Evolutionary conservation across 116 monocot genomes (phyloP), one percentile per base, ranked within the genome.

Genomic region (Cymodocea nodosa): DNA sequence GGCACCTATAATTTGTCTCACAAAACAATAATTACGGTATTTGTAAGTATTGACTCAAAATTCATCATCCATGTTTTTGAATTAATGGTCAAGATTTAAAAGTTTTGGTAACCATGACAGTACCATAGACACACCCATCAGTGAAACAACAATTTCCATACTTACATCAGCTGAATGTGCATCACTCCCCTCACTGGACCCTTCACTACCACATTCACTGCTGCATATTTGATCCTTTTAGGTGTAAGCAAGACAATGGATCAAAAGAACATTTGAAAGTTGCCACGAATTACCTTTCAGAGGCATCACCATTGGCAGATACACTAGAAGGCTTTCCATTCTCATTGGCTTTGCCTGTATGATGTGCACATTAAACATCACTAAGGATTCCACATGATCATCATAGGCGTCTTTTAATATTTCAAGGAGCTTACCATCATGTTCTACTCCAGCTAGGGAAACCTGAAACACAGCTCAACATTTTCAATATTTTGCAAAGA

Each of bases 121-220:
- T n/a, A n/a, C n/a, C n/a, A n/a, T n/a, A n/a, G n/a, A n/a, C n/a
- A n/a, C n/a, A n/a, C n/a, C n/a, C n/a, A n/a, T n/a, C n/a, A n/a
- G n/a, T n/a, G n/a, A n/a, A n/a, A 35, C 15, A 60, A 60, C 34
- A 18, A 15, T 18, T 18, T 18, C n/a, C 17, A 52, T 10, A 59
- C 82, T 72, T 67, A 89, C 89, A 75, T 83, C 81, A 30, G 72
- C 75, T 56, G 89, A 85, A 80, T 76, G 85, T 44, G 68, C 83
- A 74, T 83, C 80, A 66, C 85, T 89, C 62, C 73, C 82, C 68
- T 85, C 85, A 70, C 76, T 83, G 58, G 85, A 85, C 71, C 73
- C 85, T 68, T 89, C 83, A 74, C 74, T 85, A 78, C 77, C 79
- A 79, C 85, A 85, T 34, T 81, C 89, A 51, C 74, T 81, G 70